These are phyloP conservation scores for Leishmania aethiopica DNA, from an alignment of 208 protist species.

Conservation along the genomic window DNA sequence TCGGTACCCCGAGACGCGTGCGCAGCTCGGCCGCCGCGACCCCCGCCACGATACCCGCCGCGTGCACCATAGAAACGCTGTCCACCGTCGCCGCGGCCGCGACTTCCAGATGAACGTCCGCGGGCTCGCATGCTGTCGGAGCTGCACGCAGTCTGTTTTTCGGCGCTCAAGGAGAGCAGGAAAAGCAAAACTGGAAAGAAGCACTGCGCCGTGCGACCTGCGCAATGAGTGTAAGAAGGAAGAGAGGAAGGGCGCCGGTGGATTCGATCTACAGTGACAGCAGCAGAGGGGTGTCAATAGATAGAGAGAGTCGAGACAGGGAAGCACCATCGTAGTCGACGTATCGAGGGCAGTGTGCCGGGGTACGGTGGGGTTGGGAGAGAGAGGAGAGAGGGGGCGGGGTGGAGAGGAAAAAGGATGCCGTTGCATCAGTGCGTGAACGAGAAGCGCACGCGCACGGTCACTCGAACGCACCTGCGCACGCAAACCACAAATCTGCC, in stretches of 20 bases:
- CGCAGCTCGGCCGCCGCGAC: background rate
- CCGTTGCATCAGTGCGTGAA: background rate
- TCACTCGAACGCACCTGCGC: background rate
- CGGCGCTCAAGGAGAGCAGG: background rate
- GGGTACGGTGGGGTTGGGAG: background rate
- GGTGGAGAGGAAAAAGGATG: background rate
- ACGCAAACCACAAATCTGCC: background rate
- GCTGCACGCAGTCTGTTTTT: constrained; percentile 16
- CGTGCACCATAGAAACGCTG: background rate
- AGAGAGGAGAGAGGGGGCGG: background rate
- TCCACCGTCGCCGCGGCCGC: constrained; percentile 4
- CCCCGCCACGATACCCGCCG: background rate
- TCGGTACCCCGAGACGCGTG: background rate
- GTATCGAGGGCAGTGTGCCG: background rate
- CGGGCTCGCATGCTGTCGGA: constrained; percentile 29
- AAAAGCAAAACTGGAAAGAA: background rate
- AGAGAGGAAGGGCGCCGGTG: background rate
- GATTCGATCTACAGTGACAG: background rate
- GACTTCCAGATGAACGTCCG: constrained; percentile 17
- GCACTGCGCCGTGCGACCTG: background rate
- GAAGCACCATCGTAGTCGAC: background rate
- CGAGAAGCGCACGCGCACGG: background rate
- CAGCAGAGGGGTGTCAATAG: background rate
- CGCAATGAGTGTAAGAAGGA: background rate
- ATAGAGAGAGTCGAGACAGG: background rate